phyloP scores from a whole-genome alignment of 1,284 basidiomycete species.

The Stereum hirsutum region DNA sequence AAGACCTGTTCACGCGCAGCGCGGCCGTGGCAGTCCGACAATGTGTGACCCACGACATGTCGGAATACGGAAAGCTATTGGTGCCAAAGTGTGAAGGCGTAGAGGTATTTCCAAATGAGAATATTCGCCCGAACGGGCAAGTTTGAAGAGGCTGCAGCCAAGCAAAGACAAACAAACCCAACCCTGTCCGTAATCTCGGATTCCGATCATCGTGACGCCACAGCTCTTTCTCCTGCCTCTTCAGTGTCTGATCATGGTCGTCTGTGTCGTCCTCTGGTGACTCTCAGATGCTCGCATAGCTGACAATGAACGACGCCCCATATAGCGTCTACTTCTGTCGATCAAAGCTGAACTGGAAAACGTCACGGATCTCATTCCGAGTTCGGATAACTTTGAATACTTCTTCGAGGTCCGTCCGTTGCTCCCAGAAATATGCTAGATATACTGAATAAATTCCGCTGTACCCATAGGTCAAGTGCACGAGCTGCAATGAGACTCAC shows the following conservation, averaged over 20 bases:
- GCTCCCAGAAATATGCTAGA: not conserved
- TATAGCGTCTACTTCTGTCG: conserved; percentile 48
- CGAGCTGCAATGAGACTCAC: conserved; percentile 65
- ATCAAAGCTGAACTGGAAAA: conserved; percentile 76
- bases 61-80: no score
- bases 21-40: conserved; percentile 3
- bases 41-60: no score
- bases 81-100: not conserved
- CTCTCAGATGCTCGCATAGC: conserved; percentile 19
- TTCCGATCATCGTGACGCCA: not conserved
- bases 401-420: conserved; percentile 53
- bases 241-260: not conserved
- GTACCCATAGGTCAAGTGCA: conserved; percentile 63
- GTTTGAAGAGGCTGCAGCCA: conserved; percentile 2
- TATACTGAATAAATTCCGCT: not conserved
- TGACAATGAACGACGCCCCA: no score
- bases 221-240: not conserved
- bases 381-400: conserved; percentile 60
- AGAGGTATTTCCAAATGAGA: not conserved
- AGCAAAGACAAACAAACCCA: conserved; percentile 4
- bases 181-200: not conserved
- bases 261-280: conserved; percentile 15
- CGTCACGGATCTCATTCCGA: conserved; percentile 58
- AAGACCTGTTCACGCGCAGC: conserved; percentile 1
- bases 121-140: no score